Evolutionary conservation across 2,329 filamentous ascomycete genomes (phyloP).

Genomic region (Phaeosphaeria sp.): DNA sequence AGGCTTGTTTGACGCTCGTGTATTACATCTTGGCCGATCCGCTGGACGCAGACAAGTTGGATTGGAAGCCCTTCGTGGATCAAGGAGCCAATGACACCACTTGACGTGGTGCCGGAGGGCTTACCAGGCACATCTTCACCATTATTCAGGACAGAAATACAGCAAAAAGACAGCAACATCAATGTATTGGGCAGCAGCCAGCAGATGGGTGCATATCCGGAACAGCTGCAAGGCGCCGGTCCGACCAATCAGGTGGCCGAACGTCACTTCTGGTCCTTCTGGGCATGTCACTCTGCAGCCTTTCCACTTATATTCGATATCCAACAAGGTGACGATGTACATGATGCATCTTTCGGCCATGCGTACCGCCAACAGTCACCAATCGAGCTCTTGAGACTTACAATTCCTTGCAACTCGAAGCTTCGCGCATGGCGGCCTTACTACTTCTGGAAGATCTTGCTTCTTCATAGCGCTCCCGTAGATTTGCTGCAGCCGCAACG

Average conservation of each 20-base stretch:
- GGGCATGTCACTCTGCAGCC: slow-evolving; percentile 23
- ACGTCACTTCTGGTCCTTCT: slow-evolving; percentile 26
- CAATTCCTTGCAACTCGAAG: slow-evolving; percentile 18
- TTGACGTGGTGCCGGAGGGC: slow-evolving; percentile 27
- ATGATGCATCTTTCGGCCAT: slow-evolving; percentile 20
- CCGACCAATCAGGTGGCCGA: slow-evolving; percentile 38
- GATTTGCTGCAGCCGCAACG: slow-evolving; percentile 33
- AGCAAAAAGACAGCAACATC: slow-evolving; percentile 17
- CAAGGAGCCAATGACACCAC: slow-evolving; percentile 35
- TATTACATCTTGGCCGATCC: slow-evolving; percentile 32
- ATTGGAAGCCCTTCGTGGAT: slow-evolving; percentile 16
- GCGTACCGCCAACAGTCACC: slow-evolving; percentile 22
- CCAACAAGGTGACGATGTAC: slow-evolving; percentile 25
- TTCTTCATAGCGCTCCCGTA: slow-evolving; percentile 35
- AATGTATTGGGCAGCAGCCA: slow-evolving; percentile 41
- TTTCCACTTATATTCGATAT: slow-evolving; percentile 28
- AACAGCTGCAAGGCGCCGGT: slow-evolving; percentile 36
- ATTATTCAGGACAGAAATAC: slow-evolving; percentile 26
- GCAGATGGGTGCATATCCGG: slow-evolving; percentile 42
- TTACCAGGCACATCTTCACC: slow-evolving; percentile 22
- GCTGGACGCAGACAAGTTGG: slow-evolving; percentile 26
- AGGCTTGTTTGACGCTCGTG: slow-evolving; percentile 34
- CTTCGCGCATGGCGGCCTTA: slow-evolving; percentile 23
- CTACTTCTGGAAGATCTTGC: slow-evolving; percentile 26
- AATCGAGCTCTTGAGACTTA: slow-evolving; percentile 20